These are phyloP conservation scores for Adansonia rubrostipa DNA, from an alignment of 441 rosid species.

Conservation along the genomic window DNA sequence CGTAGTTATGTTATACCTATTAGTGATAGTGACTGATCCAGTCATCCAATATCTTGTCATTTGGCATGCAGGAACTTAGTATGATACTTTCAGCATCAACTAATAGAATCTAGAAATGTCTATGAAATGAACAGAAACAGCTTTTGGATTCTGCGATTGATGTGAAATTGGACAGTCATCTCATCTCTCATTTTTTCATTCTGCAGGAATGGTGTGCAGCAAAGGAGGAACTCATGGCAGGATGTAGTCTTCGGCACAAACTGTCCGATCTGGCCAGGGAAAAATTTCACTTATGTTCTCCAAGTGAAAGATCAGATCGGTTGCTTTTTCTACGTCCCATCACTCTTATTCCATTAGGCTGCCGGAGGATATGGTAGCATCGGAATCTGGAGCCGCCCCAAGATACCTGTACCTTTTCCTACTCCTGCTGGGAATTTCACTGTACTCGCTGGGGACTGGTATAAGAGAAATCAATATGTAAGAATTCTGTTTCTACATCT, in stretches of 20 bases:
- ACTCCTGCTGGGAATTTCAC: constrained; percentile 55
- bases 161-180: not conserved
- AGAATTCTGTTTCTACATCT: constrained; percentile 27
- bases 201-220: constrained; percentile 65
- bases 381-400: constrained; percentile 69
- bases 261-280: constrained; percentile 67
- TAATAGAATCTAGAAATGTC: not conserved
- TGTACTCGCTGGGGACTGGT: constrained; percentile 72
- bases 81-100: not conserved
- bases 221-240: constrained; percentile 67
- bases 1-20: not conserved
- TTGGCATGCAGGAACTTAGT: not conserved
- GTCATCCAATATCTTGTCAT: not conserved
- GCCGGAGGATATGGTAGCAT: constrained; percentile 67
- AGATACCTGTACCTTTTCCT: constrained; percentile 64
- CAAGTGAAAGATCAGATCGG: constrained; percentile 75
- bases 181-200: constrained; percentile 8
- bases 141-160: constrained; percentile 1
- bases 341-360: constrained; percentile 64
- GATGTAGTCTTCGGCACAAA: constrained; percentile 68
- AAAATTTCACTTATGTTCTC: constrained; percentile 57
- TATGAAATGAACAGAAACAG: not conserved
- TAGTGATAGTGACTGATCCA: constrained; percentile 1
- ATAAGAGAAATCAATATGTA: constrained; percentile 60
- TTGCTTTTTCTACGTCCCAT: constrained; percentile 64